Evolutionary conservation across 208 protist species (phyloP).

Genomic region (Leishmania major): DNA sequence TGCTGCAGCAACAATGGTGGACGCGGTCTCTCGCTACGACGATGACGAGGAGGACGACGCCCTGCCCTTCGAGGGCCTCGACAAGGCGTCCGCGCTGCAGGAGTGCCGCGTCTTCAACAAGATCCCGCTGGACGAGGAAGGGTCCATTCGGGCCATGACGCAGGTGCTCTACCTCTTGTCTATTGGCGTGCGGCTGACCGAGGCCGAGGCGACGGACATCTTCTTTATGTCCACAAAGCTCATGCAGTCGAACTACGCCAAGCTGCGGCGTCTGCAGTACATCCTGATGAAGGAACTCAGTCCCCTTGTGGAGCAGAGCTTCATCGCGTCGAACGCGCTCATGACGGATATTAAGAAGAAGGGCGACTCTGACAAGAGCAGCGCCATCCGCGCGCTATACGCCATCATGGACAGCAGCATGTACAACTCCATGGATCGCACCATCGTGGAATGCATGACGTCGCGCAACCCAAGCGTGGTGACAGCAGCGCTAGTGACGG

Average conservation of each 20-base stretch:
- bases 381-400: constrained; percentile 95
- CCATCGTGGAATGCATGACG: constrained; percentile 97
- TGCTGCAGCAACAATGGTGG: constrained; percentile 15
- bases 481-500: constrained; percentile 97
- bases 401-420: constrained; percentile 96
- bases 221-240: constrained; percentile 99
- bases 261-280: constrained; percentile 97
- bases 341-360: constrained; percentile 97
- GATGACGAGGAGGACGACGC: constrained; percentile 80
- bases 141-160: constrained; percentile 91
- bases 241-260: constrained; percentile 95
- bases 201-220: constrained; percentile 96
- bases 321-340: constrained; percentile 97
- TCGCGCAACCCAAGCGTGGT: constrained; percentile 95
- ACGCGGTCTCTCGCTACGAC: constrained; percentile 46
- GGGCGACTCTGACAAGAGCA: constrained; percentile 93
- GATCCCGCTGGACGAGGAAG: constrained; percentile 82
- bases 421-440: constrained; percentile 96
- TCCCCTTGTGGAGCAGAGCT: constrained; percentile 93
- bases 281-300: constrained; percentile 98
- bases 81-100: constrained; percentile 95
- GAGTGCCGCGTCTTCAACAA: constrained; percentile 96
- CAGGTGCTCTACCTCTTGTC: constrained; percentile 97
- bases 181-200: constrained; percentile 92
- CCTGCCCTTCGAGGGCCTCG: constrained; percentile 92